These are phyloP conservation scores for Eucalyptus caleyi DNA, from an alignment of 345 rosid species.

Conservation along the genomic window DNA sequence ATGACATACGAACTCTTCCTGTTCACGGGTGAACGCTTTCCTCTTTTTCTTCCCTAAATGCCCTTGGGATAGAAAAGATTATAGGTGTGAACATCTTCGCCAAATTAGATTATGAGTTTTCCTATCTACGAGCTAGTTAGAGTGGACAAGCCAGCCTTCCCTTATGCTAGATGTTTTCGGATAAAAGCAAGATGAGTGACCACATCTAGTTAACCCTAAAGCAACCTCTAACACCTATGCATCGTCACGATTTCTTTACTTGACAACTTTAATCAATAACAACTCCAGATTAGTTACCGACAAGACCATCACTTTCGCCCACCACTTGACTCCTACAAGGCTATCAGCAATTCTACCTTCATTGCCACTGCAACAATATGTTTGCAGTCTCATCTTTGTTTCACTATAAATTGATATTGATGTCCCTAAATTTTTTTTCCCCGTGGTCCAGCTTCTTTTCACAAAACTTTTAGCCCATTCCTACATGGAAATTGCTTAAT, in stretches of 20 bases:
- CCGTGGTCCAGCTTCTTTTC: background rate
- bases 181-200: background rate
- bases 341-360: background rate
- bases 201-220: background rate
- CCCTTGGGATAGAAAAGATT: background rate
- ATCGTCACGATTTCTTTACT: background rate
- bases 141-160: background rate
- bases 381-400: background rate
- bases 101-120: background rate
- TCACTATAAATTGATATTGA: background rate
- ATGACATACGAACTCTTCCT: background rate
- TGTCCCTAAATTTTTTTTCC: background rate
- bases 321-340: background rate
- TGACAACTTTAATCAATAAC: background rate
- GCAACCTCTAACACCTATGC: background rate
- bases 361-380: background rate
- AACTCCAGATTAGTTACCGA: background rate
- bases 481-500: background rate
- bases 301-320: background rate
- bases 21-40: background rate
- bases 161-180: background rate
- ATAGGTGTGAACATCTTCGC: background rate
- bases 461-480: background rate
- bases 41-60: background rate
- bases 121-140: background rate